Evolutionary conservation across 2,329 filamentous ascomycete species (phyloP).

Genomic region (Penicillium capsulatum): DNA sequence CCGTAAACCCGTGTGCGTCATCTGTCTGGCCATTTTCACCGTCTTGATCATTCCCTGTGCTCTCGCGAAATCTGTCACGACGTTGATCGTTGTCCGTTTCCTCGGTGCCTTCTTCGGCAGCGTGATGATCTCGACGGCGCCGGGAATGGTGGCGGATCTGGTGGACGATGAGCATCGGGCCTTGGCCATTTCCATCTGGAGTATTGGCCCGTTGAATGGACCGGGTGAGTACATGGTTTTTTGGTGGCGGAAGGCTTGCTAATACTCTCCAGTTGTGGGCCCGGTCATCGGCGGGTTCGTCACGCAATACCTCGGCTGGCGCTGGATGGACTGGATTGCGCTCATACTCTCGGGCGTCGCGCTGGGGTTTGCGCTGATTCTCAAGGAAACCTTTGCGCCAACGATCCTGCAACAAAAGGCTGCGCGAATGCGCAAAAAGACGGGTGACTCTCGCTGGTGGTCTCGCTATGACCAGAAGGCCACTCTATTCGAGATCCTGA

Average conservation of each 20-base stretch:
- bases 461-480: conserved; percentile 71
- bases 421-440: conserved; percentile 60
- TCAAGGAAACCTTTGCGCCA: conserved; percentile 74
- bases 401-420: conserved; percentile 65
- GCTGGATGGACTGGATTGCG: conserved; percentile 80
- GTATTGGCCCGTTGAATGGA: conserved; percentile 79
- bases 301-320: conserved; percentile 67
- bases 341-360: conserved; percentile 66
- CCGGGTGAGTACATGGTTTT: conserved; percentile 38
- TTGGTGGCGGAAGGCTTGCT: neutral
- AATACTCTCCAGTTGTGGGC: conserved; percentile 45
- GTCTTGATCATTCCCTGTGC: conserved; percentile 69
- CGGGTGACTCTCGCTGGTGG: conserved; percentile 69
- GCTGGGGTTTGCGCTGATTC: conserved; percentile 54
- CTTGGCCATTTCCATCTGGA: conserved; percentile 78
- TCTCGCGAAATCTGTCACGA: conserved; percentile 61
- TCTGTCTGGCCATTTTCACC: conserved; percentile 61
- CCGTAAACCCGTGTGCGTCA: conserved; percentile 58
- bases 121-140: conserved; percentile 77
- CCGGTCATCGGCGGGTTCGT: conserved; percentile 79
- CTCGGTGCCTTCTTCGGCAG: conserved; percentile 70
- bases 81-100: conserved; percentile 69
- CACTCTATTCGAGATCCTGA: conserved; percentile 63
- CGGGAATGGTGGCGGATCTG: conserved; percentile 78
- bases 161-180: conserved; percentile 75